Percentiles rank a stretch among this genome's conserved stretches.
Evolutionary conservation across 2,329 filamentous ascomycete genomes (phyloP).

Genomic region (Colletotrichum theobromicola): DNA sequence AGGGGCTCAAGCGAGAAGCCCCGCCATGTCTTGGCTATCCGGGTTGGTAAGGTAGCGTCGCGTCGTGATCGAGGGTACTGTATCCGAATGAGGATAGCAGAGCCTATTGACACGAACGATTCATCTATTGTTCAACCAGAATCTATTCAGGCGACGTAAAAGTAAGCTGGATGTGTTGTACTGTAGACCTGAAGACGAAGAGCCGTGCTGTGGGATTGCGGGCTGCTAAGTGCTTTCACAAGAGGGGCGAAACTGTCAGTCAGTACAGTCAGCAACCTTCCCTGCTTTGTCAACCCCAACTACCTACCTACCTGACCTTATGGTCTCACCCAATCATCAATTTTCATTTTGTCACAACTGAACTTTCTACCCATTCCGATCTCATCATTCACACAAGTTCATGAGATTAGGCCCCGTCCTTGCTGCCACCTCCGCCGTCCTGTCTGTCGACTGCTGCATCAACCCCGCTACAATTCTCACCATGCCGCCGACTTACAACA

Average conservation of each 20-base stretch:
- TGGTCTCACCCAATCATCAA: neutral
- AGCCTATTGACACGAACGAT: neutral
- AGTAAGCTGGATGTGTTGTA: too few relatives aligned
- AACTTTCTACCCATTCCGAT: neutral
- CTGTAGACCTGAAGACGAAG: too few relatives aligned
- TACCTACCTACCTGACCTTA: neutral
- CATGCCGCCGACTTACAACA: slow-evolving; percentile 21
- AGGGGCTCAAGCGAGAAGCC: neutral
- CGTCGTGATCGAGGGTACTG: neutral
- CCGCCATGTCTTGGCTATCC: neutral
- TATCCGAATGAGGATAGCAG: neutral
- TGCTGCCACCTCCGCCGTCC: neutral
- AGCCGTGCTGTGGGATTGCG: too few relatives aligned
- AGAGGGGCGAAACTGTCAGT: neutral
- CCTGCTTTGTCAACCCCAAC: neutral
- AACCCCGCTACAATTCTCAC: neutral
- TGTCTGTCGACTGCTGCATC: neutral
- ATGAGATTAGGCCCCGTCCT: neutral
- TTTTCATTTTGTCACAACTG: neutral
- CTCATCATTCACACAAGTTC: neutral
- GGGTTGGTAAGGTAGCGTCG: neutral
- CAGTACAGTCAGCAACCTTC: neutral
- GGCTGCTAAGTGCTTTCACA: neutral
- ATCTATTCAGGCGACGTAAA: too few relatives aligned
- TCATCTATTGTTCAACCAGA: neutral